Evolutionary conservation across 768 basidiomycete species (phyloP).

Genomic region (Naganishia randhawae): DNA sequence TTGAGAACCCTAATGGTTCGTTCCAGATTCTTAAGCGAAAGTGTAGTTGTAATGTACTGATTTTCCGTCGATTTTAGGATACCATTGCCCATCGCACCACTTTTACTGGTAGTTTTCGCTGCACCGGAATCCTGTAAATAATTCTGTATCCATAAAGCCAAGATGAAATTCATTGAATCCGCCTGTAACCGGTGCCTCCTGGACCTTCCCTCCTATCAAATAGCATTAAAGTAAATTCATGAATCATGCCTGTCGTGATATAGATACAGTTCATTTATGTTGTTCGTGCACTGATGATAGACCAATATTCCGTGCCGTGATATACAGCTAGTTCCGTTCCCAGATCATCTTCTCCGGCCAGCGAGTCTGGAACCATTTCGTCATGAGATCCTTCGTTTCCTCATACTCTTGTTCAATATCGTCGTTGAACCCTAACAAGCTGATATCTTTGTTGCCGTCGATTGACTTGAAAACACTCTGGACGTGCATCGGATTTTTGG

Average conservation of each 20-base stretch:
- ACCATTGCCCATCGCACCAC: constrained; percentile 25
- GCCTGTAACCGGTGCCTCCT: too few relatives aligned
- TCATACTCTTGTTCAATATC: constrained; percentile 45
- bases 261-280: neutral
- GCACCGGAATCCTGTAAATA: neutral
- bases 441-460: constrained; percentile 33
- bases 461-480: constrained; percentile 36
- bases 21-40: neutral
- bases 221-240: neutral
- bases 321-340: constrained; percentile 27
- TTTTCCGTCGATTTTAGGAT: neutral
- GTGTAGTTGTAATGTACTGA: neutral
- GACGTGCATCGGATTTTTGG: constrained; percentile 36
- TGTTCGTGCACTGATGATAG: neutral
- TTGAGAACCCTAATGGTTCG: constrained; percentile 72
- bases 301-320: neutral
- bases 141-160: neutral
- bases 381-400: constrained; percentile 26
- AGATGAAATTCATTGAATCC: neutral
- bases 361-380: constrained; percentile 20
- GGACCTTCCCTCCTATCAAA: neutral
- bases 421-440: constrained; percentile 45
- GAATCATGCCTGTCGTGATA: neutral
- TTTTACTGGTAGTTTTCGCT: constrained; percentile 23
- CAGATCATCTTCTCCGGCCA: constrained; percentile 30